phyloP scores from a whole-genome alignment of 2,329 filamentous ascomycete genomes.

The Phaeosphaeria sp. region DNA sequence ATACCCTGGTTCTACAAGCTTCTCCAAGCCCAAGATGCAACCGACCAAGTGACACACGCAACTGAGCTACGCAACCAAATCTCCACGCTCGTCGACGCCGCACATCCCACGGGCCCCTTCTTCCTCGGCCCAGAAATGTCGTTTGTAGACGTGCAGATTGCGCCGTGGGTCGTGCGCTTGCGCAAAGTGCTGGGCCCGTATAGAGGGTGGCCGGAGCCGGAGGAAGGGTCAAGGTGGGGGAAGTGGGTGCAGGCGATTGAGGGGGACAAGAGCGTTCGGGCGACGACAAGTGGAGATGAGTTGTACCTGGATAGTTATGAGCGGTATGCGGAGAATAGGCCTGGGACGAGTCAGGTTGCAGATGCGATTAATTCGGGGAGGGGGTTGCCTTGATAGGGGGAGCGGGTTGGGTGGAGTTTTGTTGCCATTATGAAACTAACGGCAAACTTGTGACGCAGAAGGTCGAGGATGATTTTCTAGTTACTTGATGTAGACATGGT shows the following conservation, averaged over 20 bases:
- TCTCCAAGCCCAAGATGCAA: conserved; percentile 67
- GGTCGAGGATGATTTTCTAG: not conserved
- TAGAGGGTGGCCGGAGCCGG: conserved; percentile 69
- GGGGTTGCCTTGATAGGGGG: conserved; percentile 53
- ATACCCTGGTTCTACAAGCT: conserved; percentile 78
- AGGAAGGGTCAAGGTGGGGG: conserved; percentile 69
- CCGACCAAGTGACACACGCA: conserved; percentile 65
- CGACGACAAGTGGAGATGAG: conserved; percentile 70
- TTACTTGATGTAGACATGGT: not conserved
- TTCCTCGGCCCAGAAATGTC: conserved; percentile 66
- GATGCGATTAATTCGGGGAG: conserved; percentile 66
- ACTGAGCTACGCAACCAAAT: conserved; percentile 71
- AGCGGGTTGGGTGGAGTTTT: not conserved
- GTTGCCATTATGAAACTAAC: not conserved
- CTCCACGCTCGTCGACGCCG: conserved; percentile 64
- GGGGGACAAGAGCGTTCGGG: conserved; percentile 64
- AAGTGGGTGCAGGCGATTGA: conserved; percentile 76
- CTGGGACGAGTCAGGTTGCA: conserved; percentile 64
- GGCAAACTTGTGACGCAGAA: not conserved
- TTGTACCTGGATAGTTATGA: conserved; percentile 73
- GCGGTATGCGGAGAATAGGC: conserved; percentile 67
- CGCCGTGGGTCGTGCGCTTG: conserved; percentile 75
- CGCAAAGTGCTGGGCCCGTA: conserved; percentile 70
- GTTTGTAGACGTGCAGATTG: conserved; percentile 77
- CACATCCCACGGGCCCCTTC: conserved; percentile 69